Conservation (phyloP, 2,329 filamentous ascomycete genomes). For the Alternaria brassicicola region DNA sequence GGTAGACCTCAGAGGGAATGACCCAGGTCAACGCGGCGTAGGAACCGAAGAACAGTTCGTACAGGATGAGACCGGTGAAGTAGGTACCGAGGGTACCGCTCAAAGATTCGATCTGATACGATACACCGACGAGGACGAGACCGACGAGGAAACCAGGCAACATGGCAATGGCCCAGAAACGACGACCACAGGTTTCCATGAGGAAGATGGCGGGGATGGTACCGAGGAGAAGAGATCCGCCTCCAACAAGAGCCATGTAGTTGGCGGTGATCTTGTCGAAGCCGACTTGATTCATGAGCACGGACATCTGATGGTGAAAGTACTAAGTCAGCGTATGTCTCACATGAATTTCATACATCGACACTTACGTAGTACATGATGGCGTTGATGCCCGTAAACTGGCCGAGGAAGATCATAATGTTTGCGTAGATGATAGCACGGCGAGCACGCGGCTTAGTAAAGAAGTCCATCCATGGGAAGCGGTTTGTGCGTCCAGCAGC, state of each 20-base stretch:
- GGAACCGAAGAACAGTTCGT: slow-evolving; percentile 47
- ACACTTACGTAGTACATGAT: too few relatives aligned
- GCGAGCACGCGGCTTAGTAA: slow-evolving; percentile 68
- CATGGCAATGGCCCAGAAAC: slow-evolving; percentile 77
- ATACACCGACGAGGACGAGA: slow-evolving; percentile 68
- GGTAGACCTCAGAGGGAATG: slow-evolving; percentile 70
- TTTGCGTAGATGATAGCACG: slow-evolving; percentile 67
- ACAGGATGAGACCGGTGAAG: slow-evolving; percentile 65
- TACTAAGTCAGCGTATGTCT: too few relatives aligned
- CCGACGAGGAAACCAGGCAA: slow-evolving; percentile 74
- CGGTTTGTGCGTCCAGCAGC: slow-evolving; percentile 60
- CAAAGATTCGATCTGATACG: slow-evolving; percentile 62
- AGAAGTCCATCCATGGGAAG: slow-evolving; percentile 75
- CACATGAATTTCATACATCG: too few relatives aligned
- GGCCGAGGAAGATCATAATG: slow-evolving; percentile 76
- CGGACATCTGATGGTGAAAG: slow-evolving; percentile 56
- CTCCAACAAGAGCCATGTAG: slow-evolving; percentile 75
- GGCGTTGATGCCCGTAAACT: slow-evolving; percentile 73
- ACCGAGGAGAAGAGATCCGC: slow-evolving; percentile 69
- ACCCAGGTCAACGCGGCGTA: slow-evolving; percentile 47
- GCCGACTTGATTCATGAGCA: slow-evolving; percentile 70
- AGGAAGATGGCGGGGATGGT: slow-evolving; percentile 71
- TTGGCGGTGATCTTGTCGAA: slow-evolving; percentile 67
- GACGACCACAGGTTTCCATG: slow-evolving; percentile 74
- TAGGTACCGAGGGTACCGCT: slow-evolving; percentile 64